Evolutionary conservation across 2,329 filamentous ascomycete genomes (phyloP).

Genomic region (Aureobasidium sp.): DNA sequence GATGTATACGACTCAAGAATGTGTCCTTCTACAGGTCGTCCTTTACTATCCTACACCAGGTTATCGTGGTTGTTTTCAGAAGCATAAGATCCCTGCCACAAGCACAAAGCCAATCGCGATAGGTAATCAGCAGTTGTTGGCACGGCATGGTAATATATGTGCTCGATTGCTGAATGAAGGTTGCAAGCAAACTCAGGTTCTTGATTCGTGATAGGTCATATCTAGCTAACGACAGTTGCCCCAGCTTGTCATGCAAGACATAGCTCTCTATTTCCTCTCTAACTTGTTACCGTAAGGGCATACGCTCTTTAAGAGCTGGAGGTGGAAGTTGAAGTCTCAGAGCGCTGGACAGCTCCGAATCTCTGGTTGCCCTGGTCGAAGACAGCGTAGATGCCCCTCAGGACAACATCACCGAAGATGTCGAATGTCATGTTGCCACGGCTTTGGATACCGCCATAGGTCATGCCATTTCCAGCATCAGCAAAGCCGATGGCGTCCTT

Average conservation of each 20-base stretch:
- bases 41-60: no score
- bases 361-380: conserved; percentile 48
- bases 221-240: background rate
- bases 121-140: background rate
- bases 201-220: background rate
- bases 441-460: conserved; percentile 61
- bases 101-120: background rate
- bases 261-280: background rate
- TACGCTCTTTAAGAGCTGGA: background rate
- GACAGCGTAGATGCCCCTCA: conserved; percentile 54
- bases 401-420: conserved; percentile 57
- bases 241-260: background rate
- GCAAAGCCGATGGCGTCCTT: conserved; percentile 58
- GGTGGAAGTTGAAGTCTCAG: background rate
- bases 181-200: background rate
- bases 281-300: background rate
- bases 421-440: conserved; percentile 53
- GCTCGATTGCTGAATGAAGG: background rate
- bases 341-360: conserved; percentile 19
- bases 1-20: no score
- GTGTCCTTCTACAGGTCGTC: no score
- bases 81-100: no score
- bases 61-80: no score
- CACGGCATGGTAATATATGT: background rate
- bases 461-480: conserved; percentile 46